Conservation (phyloP, 495 filamentous ascomycete genomes). For the Penicillium lagena region DNA sequence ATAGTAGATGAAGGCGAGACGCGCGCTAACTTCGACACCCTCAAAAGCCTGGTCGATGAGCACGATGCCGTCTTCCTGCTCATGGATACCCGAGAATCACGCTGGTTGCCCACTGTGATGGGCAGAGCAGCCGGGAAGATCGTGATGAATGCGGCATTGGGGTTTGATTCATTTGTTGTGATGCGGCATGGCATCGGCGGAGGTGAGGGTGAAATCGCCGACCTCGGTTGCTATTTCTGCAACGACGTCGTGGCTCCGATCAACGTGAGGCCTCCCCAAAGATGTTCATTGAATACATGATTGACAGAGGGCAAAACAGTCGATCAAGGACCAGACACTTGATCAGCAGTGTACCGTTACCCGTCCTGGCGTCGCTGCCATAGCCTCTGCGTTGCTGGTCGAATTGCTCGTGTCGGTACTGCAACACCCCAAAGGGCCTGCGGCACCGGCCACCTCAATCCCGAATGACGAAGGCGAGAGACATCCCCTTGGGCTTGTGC, state of each 20-base stretch:
- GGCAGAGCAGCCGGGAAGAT: slow-evolving; percentile 89
- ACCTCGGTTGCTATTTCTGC: slow-evolving; percentile 95
- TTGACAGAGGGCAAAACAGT: slow-evolving; percentile 39
- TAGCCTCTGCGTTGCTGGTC: slow-evolving; percentile 88
- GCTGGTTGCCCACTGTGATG: slow-evolving; percentile 98
- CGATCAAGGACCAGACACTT: slow-evolving; percentile 84
- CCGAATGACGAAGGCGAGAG: slow-evolving; percentile 49
- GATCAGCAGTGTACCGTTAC: slow-evolving; percentile 99
- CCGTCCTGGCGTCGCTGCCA: slow-evolving; percentile 82
- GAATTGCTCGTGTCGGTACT: slow-evolving; percentile 82
- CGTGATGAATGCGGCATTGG: slow-evolving; percentile 91
- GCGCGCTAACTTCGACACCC: slow-evolving; percentile 64
- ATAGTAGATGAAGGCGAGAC: slow-evolving; percentile 62
- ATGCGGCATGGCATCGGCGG: slow-evolving; percentile 79
- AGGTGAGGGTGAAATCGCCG: slow-evolving; percentile 29
- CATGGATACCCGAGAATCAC: slow-evolving; percentile 91
- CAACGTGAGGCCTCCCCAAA: slow-evolving; percentile 56
- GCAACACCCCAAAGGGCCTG: slow-evolving; percentile 66
- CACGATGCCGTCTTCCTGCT: slow-evolving; percentile 93
- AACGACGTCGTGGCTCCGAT: slow-evolving; percentile 94
- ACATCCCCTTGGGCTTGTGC: slow-evolving; percentile 80
- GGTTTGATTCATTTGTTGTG: slow-evolving; percentile 93
- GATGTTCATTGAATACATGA: no score
- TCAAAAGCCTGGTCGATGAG: slow-evolving; percentile 69
- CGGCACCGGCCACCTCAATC: slow-evolving; percentile 55